Base-by-base conservation (phyloP, 2,329 filamentous ascomycete genomes). In the Plenodomus lindquistii region DNA sequence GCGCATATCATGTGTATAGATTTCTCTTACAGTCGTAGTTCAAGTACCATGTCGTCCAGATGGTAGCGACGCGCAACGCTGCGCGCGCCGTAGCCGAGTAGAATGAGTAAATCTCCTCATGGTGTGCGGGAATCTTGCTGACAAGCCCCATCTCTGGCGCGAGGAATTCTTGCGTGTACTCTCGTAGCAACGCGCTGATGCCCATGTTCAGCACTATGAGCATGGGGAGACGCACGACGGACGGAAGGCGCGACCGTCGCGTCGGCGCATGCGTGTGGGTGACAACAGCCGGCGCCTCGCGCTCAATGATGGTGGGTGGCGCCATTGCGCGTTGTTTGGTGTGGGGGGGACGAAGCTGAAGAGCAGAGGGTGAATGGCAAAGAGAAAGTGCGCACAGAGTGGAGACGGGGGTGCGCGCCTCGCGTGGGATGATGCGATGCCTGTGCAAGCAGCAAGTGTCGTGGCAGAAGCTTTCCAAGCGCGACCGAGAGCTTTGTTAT, bases 21-120 rank as follows among this genome's bases (percentile, higher is more conserved):
- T 24, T 11, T 24, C 15, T 15, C 75, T 84, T 80, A 73, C 87
- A 85, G 71, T 95, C 90, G 67, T 88, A 89, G 54, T 85, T 80
- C 37, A 85, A 78, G 60, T 82, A 82, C 90, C 91, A 96, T 39
- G 83, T 86, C 39, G 92, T 66, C 19, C 78, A 83, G 44, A 96
- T 78, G 69, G 91, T 86, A 39, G 85, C 70, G 31, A 76, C 69
- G 82, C 89, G 80, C 77, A 78, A 82, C 10, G 60, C 78, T 42
- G 85, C 65, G 52, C 84, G 65, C 15, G 73, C 76, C 5, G 72
- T 77, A 21, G 90, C 79, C 34, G 55, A 55, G 50, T 60, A 63
- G 16, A 63, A 37, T 67, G 89, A 84, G 65, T 46, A 63, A 34
- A 75, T 73, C 78, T 83, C 84, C 43, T 81, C 80, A 31, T 31